phyloP scores from a whole-genome alignment of 2,329 filamentous ascomycete species.

The Xenosphaeropsis pyriputrescens region DNA sequence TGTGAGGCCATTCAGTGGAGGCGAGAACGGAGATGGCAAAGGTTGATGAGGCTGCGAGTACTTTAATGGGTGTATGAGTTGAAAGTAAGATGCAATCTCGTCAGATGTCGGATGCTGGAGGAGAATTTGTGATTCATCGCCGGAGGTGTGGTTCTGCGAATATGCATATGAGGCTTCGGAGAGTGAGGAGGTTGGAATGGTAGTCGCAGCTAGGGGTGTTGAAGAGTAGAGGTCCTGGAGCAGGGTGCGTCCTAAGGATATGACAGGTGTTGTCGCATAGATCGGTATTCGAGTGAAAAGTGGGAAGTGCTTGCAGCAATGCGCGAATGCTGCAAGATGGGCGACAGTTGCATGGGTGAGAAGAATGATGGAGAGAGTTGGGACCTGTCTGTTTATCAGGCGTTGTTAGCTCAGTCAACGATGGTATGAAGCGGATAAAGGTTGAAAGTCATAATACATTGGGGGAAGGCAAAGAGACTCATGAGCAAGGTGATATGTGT shows the following conservation, averaged over 20 bases:
- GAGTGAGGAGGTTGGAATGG: slow-evolving; percentile 61
- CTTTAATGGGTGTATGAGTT: slow-evolving; percentile 79
- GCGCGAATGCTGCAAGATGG: slow-evolving; percentile 85
- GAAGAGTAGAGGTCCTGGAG: slow-evolving; percentile 88
- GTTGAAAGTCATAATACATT: too few species aligned
- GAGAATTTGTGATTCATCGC: slow-evolving; percentile 36
- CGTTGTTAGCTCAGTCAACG: slow-evolving; percentile 6
- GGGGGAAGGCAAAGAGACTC: too few species aligned
- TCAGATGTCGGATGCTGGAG: slow-evolving; percentile 62
- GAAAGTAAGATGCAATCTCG: slow-evolving; percentile 88
- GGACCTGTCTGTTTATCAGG: slow-evolving; percentile 52
- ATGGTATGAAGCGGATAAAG: too few species aligned
- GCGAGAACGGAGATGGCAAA: slow-evolving; percentile 71
- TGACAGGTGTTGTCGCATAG: slow-evolving; percentile 87
- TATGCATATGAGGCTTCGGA: slow-evolving; percentile 45
- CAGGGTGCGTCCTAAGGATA: slow-evolving; percentile 80
- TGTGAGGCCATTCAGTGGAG: slow-evolving; percentile 77
- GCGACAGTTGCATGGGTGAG: slow-evolving; percentile 86
- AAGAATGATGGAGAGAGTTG: slow-evolving; percentile 83
- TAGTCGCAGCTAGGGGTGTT: slow-evolving; percentile 73
- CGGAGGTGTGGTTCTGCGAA: slow-evolving; percentile 31
- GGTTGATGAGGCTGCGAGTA: slow-evolving; percentile 96
- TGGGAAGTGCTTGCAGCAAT: slow-evolving; percentile 94
- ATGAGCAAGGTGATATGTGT: too few species aligned
- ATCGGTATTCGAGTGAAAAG: slow-evolving; percentile 84